A percentile compares a stretch with the other conserved stretches of the same genome.
These are phyloP conservation scores for Babesia gibsoni DNA, from an alignment of 169 alveolate genomes.

Conservation along the genomic window DNA sequence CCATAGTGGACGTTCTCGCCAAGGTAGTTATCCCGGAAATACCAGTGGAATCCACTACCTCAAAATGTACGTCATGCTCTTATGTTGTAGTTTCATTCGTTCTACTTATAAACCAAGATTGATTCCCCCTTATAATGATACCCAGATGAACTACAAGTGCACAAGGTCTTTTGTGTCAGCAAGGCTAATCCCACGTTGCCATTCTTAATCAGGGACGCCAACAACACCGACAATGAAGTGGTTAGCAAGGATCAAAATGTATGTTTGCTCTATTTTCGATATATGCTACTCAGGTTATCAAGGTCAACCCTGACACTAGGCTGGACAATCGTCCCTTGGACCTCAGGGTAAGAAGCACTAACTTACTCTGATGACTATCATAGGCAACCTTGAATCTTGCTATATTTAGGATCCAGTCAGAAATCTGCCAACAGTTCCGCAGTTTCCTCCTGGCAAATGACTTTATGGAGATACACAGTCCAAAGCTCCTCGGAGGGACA, in stretches of 20 bases:
- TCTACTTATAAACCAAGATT: too few species aligned
- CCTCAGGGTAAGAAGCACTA: slow-evolving; percentile 86
- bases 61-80: slow-evolving; percentile 65
- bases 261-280: background rate
- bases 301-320: slow-evolving; percentile 94
- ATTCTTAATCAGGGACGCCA: slow-evolving; percentile 95
- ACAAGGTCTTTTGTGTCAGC: slow-evolving; percentile 83
- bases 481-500: slow-evolving; percentile 98
- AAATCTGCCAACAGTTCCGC: slow-evolving; percentile 90
- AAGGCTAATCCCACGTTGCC: slow-evolving; percentile 89
- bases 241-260: slow-evolving; percentile 62
- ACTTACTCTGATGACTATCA: background rate
- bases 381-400: slow-evolving; percentile 77
- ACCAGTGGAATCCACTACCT: slow-evolving; percentile 88
- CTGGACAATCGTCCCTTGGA: slow-evolving; percentile 96
- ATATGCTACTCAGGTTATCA: slow-evolving; percentile 71
- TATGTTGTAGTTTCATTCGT: background rate
- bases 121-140: too few species aligned
- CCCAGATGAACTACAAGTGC: slow-evolving; percentile 82
- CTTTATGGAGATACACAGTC: slow-evolving; percentile 98
- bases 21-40: slow-evolving; percentile 84
- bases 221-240: slow-evolving; percentile 81
- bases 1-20: slow-evolving; percentile 92
- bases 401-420: slow-evolving; percentile 91
- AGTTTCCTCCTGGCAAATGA: slow-evolving; percentile 83